Evolutionary conservation across 1,139 yeast species (phyloP).

Genomic region (Suhomyces wounanorum): DNA sequence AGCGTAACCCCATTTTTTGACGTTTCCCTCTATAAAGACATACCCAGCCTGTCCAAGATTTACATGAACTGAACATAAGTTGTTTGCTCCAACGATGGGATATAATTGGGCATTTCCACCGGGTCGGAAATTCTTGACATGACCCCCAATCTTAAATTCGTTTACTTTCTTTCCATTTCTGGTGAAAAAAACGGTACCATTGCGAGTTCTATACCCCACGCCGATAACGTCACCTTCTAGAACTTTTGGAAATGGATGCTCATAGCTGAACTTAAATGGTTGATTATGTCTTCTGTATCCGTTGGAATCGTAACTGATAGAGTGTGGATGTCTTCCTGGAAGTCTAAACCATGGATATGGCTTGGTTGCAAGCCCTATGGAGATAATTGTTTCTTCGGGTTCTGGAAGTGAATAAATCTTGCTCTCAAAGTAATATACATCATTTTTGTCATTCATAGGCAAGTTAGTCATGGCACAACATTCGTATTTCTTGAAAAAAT

Average conservation of each 20-base stretch:
- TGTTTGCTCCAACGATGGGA: conserved; percentile 57
- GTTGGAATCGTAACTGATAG: conserved; percentile 53
- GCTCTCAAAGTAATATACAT: conserved; percentile 88
- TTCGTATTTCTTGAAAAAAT: conserved; percentile 69
- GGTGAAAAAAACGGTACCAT: conserved; percentile 68
- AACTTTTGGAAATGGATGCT: conserved; percentile 48
- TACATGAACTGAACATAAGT: conserved; percentile 54
- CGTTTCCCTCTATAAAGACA: conserved; percentile 61
- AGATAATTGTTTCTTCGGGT: conserved; percentile 47
- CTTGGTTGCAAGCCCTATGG: conserved; percentile 49
- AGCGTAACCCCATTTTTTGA: conserved; percentile 66
- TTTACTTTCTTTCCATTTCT: conserved; percentile 68
- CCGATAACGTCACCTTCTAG: conserved; percentile 68
- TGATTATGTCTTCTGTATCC: conserved; percentile 55
- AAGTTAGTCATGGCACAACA: conserved; percentile 82
- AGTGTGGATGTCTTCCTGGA: conserved; percentile 57
- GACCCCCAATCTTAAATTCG: conserved; percentile 71
- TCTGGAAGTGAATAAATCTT: conserved; percentile 61
- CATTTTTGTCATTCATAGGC: conserved; percentile 84
- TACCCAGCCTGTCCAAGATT: conserved; percentile 60
- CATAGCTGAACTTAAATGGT: conserved; percentile 43
- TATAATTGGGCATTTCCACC: conserved; percentile 44
- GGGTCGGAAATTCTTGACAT: conserved; percentile 49
- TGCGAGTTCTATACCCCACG: conserved; percentile 59
- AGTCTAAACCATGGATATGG: conserved; percentile 64